Base-by-base conservation (phyloP, 768 basidiomycete genomes). In the Boletus insuetus region DNA sequence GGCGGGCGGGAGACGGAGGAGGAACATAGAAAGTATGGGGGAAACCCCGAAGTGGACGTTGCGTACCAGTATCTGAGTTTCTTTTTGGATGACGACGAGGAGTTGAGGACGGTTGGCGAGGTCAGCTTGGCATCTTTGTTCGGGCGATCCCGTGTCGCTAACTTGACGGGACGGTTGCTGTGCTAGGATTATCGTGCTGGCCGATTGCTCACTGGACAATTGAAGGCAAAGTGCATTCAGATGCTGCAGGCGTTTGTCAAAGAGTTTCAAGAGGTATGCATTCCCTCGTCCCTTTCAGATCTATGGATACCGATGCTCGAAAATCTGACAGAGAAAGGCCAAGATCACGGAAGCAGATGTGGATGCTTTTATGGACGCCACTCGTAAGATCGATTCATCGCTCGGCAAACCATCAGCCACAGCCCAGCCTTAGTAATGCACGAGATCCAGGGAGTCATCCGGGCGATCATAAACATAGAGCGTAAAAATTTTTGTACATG, bases 1-100 rank as follows among this genome's bases (percentile, higher is more conserved):
- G 97, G 97, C 11, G 97, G 97, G 20, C 79, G 84, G 68, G 95
- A 94, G 73, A 94, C 93, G n/a, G 88, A 93, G 72, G 96, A 98
- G 72, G 92, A 97, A 56, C 97, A 99, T 69, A 69, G 93, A 58
- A 80, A 77, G 64, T 74, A 89, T 17, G 97, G 97, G 5, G 97
- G 97, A 0, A 81, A 98, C 69, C 86, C 94, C 1, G 94, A 98
- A 50, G 94, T 98, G 19, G 97, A 99, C 70, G 92, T 99, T 52
- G 81, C 87, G 53, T 98, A 93, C 72, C 95, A 98, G 73, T 99
- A 97, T 71, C 69, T 99, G 59, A 81, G 85, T 12, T 98, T 98
- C 81, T 97, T 98, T 72, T 75, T 97, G 68, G 95, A 98, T 2
- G 91, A 97, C 63, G 97, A 98, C 56, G 90, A 84, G n/a, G 88